Percentiles rank a stretch among this genome's conserved stretches.
These are phyloP conservation scores for Aspergillus pseudoterreus DNA, from an alignment of 2,329 filamentous ascomycete species.

Conservation along the genomic window DNA sequence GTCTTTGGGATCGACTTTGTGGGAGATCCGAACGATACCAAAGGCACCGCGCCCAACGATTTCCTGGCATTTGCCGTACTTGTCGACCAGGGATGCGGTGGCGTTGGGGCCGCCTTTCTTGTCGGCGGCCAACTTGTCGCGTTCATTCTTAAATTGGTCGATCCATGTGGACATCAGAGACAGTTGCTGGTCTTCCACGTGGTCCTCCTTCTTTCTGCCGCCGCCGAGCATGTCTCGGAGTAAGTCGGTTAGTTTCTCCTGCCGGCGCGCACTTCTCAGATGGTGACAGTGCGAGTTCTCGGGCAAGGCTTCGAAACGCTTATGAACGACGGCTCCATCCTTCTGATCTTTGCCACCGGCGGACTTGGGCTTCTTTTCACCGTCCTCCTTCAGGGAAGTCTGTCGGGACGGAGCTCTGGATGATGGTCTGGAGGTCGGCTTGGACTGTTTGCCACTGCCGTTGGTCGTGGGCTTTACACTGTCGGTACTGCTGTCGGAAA, in stretches of 20 bases:
- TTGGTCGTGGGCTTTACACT: slow-evolving; percentile 30
- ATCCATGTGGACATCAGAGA: slow-evolving; percentile 96
- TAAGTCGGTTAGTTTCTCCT: slow-evolving; percentile 93
- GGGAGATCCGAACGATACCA: slow-evolving; percentile 93
- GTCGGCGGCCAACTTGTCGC: slow-evolving; percentile 69
- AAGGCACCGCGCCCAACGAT: slow-evolving; percentile 94
- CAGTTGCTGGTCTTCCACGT: slow-evolving; percentile 65
- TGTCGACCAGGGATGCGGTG: slow-evolving; percentile 79
- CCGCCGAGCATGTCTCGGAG: slow-evolving; percentile 77
- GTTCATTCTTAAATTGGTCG: slow-evolving; percentile 84
- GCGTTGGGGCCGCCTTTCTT: slow-evolving; percentile 73
- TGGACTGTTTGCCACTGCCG: slow-evolving; percentile 27
- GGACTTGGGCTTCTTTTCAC: slow-evolving; percentile 26
- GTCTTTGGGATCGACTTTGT: slow-evolving; percentile 84
- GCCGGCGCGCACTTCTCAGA: slow-evolving; percentile 82
- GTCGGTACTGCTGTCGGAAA: slow-evolving; percentile 37
- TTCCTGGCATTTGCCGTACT: slow-evolving; percentile 98
- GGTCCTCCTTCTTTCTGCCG: slow-evolving; percentile 71
- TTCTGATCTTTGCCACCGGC: slow-evolving; percentile 30
- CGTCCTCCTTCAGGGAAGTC: slow-evolving; percentile 30
- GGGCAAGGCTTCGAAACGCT: slow-evolving; percentile 56
- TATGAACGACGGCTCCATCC: slow-evolving; percentile 30
- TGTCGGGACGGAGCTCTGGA: slow-evolving; percentile 33
- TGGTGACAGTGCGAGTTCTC: slow-evolving; percentile 80
- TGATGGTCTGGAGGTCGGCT: slow-evolving; percentile 25